A percentile compares a stretch with the other conserved stretches of the same genome.
Conservation (phyloP, 768 basidiomycete species). For the Phylloporus sp. region DNA sequence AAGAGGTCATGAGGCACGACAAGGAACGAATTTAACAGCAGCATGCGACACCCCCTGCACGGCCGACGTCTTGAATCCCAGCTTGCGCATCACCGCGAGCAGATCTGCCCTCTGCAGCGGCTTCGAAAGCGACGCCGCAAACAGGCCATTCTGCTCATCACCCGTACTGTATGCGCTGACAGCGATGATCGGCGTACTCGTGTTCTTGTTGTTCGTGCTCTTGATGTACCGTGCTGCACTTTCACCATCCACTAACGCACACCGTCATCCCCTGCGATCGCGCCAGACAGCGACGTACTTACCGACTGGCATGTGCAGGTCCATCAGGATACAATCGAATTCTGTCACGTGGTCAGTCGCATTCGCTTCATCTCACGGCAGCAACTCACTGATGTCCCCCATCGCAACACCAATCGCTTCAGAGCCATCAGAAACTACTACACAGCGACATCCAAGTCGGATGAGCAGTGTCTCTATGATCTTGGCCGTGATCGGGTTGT, state of each 20-base stretch:
- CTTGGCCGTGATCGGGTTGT: constrained; percentile 97
- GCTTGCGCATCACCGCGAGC: constrained; percentile 71
- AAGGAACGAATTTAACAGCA: constrained; percentile 48
- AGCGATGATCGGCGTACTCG: constrained; percentile 86
- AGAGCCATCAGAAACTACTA: constrained; percentile 93
- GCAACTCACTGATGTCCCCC: constrained; percentile 87
- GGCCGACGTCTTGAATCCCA: constrained; percentile 87
- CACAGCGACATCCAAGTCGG: constrained; percentile 90
- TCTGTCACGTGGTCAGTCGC: constrained; percentile 42
- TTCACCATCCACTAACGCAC: constrained; percentile 78
- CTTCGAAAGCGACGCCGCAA: constrained; percentile 80
- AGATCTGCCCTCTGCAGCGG: constrained; percentile 87
- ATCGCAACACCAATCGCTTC: constrained; percentile 97
- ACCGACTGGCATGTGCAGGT: constrained; percentile 92
- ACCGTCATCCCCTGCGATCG: constrained; percentile 6
- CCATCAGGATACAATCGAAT: constrained; percentile 95
- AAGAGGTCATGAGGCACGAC: constrained; percentile 25
- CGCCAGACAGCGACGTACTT: constrained; percentile 32
- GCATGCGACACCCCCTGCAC: constrained; percentile 50
- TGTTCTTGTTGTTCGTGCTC: constrained; percentile 93
- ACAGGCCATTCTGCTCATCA: constrained; percentile 66
- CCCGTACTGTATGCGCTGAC: constrained; percentile 82
- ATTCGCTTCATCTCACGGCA: background rate
- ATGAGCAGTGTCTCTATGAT: constrained; percentile 94
- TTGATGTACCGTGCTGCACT: constrained; percentile 96